phyloP scores from a whole-genome alignment of 495 filamentous ascomycete genomes.

The Neurospora sp. region DNA sequence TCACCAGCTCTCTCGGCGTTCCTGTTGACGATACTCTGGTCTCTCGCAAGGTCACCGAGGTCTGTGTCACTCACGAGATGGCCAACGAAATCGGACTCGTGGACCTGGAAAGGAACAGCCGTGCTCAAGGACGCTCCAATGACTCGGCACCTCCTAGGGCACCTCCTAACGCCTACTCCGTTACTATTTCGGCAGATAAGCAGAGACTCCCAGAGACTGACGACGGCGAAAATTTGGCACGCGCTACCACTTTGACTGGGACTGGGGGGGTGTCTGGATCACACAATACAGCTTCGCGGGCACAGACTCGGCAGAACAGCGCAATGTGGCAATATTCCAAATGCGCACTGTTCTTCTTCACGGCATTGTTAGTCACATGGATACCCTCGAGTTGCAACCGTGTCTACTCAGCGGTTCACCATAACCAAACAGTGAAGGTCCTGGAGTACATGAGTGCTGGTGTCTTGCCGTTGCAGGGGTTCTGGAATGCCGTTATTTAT shows the following conservation, averaged over 20 bases:
- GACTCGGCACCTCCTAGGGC: constrained; percentile 6
- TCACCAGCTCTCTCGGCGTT: constrained; percentile 26
- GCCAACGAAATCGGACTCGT: constrained; percentile 17
- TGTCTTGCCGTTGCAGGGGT: constrained; percentile 76
- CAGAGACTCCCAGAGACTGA: not conserved
- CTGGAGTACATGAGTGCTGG: constrained; percentile 63
- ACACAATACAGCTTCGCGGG: constrained; percentile 10
- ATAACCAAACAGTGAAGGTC: constrained; percentile 40
- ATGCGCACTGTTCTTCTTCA: constrained; percentile 78
- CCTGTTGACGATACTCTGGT: constrained; percentile 26
- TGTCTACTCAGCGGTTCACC: constrained; percentile 55
- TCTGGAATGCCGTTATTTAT: constrained; percentile 82
- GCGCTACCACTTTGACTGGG: not conserved
- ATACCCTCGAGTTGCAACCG: constrained; percentile 75
- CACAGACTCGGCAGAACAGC: constrained; percentile 18
- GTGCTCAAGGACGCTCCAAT: not conserved
- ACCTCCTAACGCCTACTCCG: constrained; percentile 27
- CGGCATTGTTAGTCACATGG: constrained; percentile 75
- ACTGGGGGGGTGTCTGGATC: constrained; percentile 1
- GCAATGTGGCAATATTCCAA: constrained; percentile 74
- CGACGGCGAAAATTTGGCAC: not conserved
- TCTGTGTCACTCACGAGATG: constrained; percentile 36
- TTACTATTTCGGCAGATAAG: constrained; percentile 34
- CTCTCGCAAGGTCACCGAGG: constrained; percentile 49
- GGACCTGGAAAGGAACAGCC: constrained; percentile 9